Evolutionary conservation across 2,329 filamentous ascomycete genomes (phyloP).

Genomic region (Teratosphaeria nubilosa): DNA sequence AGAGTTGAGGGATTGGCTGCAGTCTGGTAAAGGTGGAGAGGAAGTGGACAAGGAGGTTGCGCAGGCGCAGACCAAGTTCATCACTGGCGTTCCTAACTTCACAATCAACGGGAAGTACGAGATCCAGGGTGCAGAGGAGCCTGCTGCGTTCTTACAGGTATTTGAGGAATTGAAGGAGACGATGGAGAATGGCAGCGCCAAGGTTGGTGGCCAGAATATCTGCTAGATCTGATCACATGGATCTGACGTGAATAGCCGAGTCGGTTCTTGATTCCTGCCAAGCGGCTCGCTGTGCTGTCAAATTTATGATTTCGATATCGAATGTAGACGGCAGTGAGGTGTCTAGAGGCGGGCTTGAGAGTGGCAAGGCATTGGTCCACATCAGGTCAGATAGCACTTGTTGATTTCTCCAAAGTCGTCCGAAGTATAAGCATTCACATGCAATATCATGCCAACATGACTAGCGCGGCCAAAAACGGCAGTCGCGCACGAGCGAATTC

Average conservation of each 20-base stretch:
- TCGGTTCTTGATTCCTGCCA: neutral
- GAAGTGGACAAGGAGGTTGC: conserved; percentile 38
- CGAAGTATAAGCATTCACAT: neutral
- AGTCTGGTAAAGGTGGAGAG: conserved; percentile 33
- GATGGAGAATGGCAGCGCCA: conserved; percentile 5
- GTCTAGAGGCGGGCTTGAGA: neutral
- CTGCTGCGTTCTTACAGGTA: conserved; percentile 53
- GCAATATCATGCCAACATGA: neutral
- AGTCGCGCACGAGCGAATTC: neutral
- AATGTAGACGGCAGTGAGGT: neutral
- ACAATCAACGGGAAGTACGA: conserved; percentile 58
- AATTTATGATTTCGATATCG: neutral
- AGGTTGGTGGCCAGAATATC: conserved; percentile 9
- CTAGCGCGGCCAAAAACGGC: neutral
- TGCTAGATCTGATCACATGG: conserved; percentile 18
- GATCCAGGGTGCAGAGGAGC: conserved; percentile 63
- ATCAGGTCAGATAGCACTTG: neutral
- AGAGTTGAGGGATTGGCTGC: conserved; percentile 36
- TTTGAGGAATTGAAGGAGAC: conserved; percentile 51
- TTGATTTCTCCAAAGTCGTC: neutral
- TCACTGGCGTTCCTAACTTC: conserved; percentile 66
- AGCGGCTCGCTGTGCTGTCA: neutral
- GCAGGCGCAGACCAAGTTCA: conserved; percentile 36
- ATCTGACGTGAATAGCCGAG: neutral
- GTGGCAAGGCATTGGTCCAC: neutral